phyloP scores from a whole-genome alignment of 768 basidiomycete species.

The Favolaschia claudopus region DNA sequence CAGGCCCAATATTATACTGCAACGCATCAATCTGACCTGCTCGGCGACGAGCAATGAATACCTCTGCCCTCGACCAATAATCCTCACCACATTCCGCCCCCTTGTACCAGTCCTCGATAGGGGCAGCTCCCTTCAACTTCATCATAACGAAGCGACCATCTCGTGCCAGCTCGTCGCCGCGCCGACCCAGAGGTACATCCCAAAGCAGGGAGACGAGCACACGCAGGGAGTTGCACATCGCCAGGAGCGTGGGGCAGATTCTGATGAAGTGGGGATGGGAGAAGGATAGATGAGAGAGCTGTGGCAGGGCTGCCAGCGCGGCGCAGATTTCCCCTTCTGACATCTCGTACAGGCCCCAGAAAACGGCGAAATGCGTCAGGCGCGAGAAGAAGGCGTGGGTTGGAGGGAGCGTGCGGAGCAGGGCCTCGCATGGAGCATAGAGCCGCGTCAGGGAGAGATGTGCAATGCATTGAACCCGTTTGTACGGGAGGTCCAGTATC shows the following conservation, averaged over 20 bases:
- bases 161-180: background rate
- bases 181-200: background rate
- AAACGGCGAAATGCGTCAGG: slow-evolving; percentile 7
- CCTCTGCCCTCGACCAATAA: slow-evolving; percentile 11
- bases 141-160: slow-evolving; percentile 7
- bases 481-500: too few species aligned
- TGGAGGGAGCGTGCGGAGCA: too few species aligned
- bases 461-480: too few species aligned
- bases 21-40: slow-evolving; percentile 11
- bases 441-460: too few species aligned
- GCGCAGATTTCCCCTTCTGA: background rate
- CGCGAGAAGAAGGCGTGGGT: slow-evolving; percentile 10
- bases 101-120: slow-evolving; percentile 1
- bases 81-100: slow-evolving; percentile 10
- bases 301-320: slow-evolving; percentile 8
- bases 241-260: background rate
- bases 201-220: slow-evolving; percentile 7
- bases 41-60: slow-evolving; percentile 4
- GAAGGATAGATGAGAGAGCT: slow-evolving; percentile 13
- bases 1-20: too few species aligned
- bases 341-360: background rate
- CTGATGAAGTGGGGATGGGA: background rate
- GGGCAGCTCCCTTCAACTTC: too few species aligned
- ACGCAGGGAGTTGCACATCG: slow-evolving; percentile 14
- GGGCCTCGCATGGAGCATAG: too few species aligned